These are phyloP conservation scores for Aspergillus sp. DNA, from an alignment of 2,329 filamentous ascomycete genomes.

Conservation along the genomic window DNA sequence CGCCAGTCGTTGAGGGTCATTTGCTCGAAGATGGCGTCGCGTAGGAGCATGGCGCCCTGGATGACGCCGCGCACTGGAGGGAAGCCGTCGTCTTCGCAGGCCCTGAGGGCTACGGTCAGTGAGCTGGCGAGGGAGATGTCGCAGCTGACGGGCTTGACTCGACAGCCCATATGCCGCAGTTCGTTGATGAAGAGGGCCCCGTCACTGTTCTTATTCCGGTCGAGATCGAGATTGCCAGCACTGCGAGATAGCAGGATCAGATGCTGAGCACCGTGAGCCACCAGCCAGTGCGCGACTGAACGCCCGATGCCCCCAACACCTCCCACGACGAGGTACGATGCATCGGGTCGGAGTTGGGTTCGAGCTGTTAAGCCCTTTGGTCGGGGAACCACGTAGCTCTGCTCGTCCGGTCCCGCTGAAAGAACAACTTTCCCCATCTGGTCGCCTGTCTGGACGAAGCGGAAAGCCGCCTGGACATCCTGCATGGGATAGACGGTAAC, in stretches of 20 bases:
- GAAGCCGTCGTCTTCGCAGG: background rate
- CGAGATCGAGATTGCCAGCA: background rate
- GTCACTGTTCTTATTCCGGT: background rate
- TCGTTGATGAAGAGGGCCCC: background rate
- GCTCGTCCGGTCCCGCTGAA: background rate
- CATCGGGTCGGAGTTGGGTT: background rate
- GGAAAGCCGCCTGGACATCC: constrained; percentile 25
- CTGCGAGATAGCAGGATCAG: constrained; percentile 4
- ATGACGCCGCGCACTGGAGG: constrained; percentile 17
- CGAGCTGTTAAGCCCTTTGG: background rate
- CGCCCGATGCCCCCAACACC: constrained; percentile 20
- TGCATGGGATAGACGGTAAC: constrained; percentile 2
- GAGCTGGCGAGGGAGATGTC: background rate
- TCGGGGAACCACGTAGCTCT: background rate
- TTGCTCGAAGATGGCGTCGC: constrained; percentile 14
- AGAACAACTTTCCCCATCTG: constrained; percentile 43
- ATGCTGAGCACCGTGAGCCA: constrained; percentile 14
- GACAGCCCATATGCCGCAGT: background rate
- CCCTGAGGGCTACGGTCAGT: background rate
- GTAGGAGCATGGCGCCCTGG: constrained; percentile 21
- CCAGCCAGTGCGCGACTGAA: constrained; percentile 10
- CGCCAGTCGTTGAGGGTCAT: constrained; percentile 17
- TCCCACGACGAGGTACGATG: constrained; percentile 20
- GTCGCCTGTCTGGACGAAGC: constrained; percentile 32
- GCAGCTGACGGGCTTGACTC: background rate